phyloP scores from a whole-genome alignment of 805 yeast species.

The Ogataea saltuana region DNA sequence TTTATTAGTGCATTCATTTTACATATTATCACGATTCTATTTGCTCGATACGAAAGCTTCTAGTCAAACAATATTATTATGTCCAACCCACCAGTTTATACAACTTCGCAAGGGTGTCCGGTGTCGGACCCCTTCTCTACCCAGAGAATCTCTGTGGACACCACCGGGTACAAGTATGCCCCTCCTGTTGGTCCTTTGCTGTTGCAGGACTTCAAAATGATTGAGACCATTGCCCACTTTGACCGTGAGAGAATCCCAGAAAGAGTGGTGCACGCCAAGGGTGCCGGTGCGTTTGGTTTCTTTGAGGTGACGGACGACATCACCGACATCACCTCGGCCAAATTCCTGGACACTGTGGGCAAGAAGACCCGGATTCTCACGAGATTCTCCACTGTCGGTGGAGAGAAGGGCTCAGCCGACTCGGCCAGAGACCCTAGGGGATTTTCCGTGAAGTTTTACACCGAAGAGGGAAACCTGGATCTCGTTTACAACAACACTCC shows the following conservation, averaged over 20 bases:
- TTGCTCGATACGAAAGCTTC: no score
- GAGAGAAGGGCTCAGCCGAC: slow-evolving; percentile 80
- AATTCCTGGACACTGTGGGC: slow-evolving; percentile 72
- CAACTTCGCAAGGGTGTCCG: slow-evolving; percentile 78
- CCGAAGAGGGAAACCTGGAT: slow-evolving; percentile 83
- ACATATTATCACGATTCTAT: not conserved
- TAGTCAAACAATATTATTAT: slow-evolving; percentile 19
- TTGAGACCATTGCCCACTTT: slow-evolving; percentile 82
- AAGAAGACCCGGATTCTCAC: slow-evolving; percentile 73
- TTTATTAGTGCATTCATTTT: no score
- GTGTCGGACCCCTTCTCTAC: slow-evolving; percentile 74
- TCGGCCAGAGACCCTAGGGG: slow-evolving; percentile 90
- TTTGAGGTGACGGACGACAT: slow-evolving; percentile 88
- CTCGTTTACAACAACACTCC: slow-evolving; percentile 88
- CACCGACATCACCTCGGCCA: slow-evolving; percentile 67
- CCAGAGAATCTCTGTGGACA: slow-evolving; percentile 66
- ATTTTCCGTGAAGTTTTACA: slow-evolving; percentile 74
- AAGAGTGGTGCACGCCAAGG: slow-evolving; percentile 92
- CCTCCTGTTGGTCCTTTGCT: slow-evolving; percentile 66
- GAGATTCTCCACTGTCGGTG: slow-evolving; percentile 87
- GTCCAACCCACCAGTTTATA: slow-evolving; percentile 55
- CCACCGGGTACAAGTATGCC: slow-evolving; percentile 28
- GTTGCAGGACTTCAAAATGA: slow-evolving; percentile 76
- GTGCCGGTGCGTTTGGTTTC: slow-evolving; percentile 86
- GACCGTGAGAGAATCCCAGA: slow-evolving; percentile 91